phyloP scores from a whole-genome alignment of 2,329 filamentous ascomycete genomes.

The Epicoccum sorghinum region DNA sequence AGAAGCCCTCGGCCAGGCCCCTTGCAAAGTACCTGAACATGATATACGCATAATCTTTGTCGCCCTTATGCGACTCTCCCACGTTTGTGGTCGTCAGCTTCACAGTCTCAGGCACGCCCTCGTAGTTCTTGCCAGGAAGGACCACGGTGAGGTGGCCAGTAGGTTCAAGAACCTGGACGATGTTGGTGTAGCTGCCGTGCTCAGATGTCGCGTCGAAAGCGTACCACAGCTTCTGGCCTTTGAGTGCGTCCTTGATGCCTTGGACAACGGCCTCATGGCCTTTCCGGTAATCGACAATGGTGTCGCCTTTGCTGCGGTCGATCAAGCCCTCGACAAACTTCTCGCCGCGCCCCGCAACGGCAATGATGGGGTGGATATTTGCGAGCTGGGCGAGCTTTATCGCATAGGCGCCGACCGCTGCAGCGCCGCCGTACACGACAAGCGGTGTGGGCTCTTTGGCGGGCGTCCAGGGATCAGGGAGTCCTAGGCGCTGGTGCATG shows the following conservation, averaged over 20 bases:
- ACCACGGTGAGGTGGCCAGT: conserved; percentile 48
- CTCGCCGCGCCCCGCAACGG: conserved; percentile 49
- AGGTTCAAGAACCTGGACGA: conserved; percentile 46
- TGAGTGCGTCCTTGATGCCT: conserved; percentile 54
- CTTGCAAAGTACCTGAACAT: conserved; percentile 54
- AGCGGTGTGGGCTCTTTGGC: conserved; percentile 32
- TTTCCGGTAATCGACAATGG: conserved; percentile 60
- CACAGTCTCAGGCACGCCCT: conserved; percentile 50
- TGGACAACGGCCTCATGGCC: conserved; percentile 54
- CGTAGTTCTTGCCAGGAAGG: conserved; percentile 52
- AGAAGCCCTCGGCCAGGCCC: conserved; percentile 58
- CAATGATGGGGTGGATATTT: conserved; percentile 52
- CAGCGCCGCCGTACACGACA: conserved; percentile 51
- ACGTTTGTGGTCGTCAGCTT: conserved; percentile 48
- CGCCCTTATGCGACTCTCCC: conserved; percentile 33
- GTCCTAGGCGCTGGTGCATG: conserved; percentile 51
- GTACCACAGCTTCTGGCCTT: conserved; percentile 54
- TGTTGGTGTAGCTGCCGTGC: conserved; percentile 52
- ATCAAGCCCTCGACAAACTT: conserved; percentile 47
- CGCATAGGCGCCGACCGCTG: conserved; percentile 50
- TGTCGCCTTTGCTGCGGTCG: conserved; percentile 49
- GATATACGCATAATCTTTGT: conserved; percentile 53
- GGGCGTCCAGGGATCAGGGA: conserved; percentile 50
- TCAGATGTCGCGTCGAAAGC: conserved; percentile 66
- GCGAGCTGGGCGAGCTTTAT: conserved; percentile 49